Base-by-base conservation (phyloP, 805 yeast species). In the Tanozyma kutaoensis region DNA sequence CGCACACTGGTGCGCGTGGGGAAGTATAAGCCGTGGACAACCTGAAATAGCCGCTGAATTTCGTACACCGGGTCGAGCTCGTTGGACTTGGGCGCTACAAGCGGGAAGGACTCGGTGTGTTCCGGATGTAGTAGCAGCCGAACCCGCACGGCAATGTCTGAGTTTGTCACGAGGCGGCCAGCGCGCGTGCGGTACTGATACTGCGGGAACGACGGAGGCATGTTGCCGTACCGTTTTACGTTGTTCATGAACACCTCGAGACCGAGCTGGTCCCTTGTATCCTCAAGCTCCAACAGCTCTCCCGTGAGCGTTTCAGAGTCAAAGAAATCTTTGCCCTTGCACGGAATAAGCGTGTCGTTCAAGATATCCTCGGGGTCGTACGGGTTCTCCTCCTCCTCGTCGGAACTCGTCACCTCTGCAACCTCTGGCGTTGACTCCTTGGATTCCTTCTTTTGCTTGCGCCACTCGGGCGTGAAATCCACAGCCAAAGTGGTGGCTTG, bases 11-110 rank as follows among this genome's bases (percentile, higher is more conserved):
- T 40, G 1, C 63, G 56, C 27, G 57, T 58, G 1, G 62, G 56
- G 30, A 60, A 60, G 35, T 52, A 60, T 8, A 60, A 40, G 4
- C 58, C 44, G 28, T 48, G 54, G 31, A 58, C 64, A 11, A 58
- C 50, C 45, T 55, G 58, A 29, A 60, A 52, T 4, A 58, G 36
- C 31, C 20, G 20, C 20, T 17, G n/a, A n/a, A n/a, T n/a, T 38
- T 78, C 88, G 26, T 58, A 65, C 24, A 73, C 52, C 4, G 85
- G 81, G 40, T 75, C 73, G 22, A 72, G 55, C 32, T 66, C 73
- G 28, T 69, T 69, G 33, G 62, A 62, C 33, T 67, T 69, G 5
- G 76, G 69, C 11, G 52, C 47, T 3, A 66, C 64, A 20, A 73
- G 46, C 7, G 59, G 33, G 34, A 65, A 73, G 22, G 55, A 52